Base-by-base conservation (phyloP, 2,329 filamentous ascomycete genomes). In the Xylaria sp. region DNA sequence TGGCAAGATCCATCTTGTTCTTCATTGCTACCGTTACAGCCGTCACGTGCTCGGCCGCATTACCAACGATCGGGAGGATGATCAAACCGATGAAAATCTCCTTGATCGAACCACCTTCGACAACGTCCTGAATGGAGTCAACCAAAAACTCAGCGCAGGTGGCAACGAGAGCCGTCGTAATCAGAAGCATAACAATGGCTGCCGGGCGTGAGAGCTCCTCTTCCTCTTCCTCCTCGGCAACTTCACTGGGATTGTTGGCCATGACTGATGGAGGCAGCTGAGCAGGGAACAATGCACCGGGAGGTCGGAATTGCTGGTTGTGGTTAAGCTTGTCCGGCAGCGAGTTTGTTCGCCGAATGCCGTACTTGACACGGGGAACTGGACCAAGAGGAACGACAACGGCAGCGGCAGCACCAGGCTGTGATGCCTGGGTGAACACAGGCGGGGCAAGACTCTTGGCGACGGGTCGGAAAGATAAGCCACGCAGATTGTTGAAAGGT, bases 1-100 rank as follows among this genome's bases (percentile, higher is more conserved):
- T 89, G 1, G 87, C 86, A 42, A 90, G 75, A 71, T 90, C 87
- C 85, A 90, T 89, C 76, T 90, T 89, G 74, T 90, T 89, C 76
- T 88, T 88, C 73, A 84, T 82, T 0, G 87, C 87, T 6, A 89
- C 87, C 4, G 83, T 86, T 19, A 90, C 81, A 3, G 87, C 86
- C 2, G 87, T 90, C 10, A 89, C 84, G 71, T 90, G 87, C 73
- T 90, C 87, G 0, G 87, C 87, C 0, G 87, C 87, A 65, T 90
- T 90, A 56, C 87, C 87, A 11, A 90, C 86, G 59, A 90, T 88
- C 7, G 87, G 87, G 1, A 90, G 77, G 61, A 90, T 83, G 65
- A 90, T 89, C 11, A 90, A 78, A 63, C 87, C 87, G 56, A 90
- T 86, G 62, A 90, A 90, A 4, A 82, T 81, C 70, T 89, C 85